Evolutionary conservation across 345 rosid genomes (phyloP).

Genomic region (Psidium friedrichsthalianum): DNA sequence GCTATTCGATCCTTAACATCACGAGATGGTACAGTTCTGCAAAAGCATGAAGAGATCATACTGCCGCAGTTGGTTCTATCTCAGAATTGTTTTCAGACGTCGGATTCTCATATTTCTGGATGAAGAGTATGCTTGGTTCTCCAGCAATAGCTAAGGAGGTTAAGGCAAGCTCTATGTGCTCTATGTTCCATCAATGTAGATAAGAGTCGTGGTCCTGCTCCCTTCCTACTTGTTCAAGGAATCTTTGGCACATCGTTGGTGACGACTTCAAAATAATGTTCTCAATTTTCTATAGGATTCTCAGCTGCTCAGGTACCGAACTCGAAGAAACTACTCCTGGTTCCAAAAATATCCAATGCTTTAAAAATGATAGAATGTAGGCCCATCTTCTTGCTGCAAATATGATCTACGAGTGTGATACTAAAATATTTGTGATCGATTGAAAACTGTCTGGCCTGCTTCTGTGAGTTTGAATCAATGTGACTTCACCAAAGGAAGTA

Average conservation of each 20-base stretch:
- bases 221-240: background rate
- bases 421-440: background rate
- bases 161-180: background rate
- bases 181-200: background rate
- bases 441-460: background rate
- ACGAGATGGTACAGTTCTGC: background rate
- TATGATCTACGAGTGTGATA: background rate
- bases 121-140: background rate
- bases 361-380: background rate
- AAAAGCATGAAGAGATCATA: background rate
- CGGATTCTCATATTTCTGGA: background rate
- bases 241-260: background rate
- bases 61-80: background rate
- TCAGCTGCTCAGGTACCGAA: background rate
- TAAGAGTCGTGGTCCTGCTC: background rate
- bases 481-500: background rate
- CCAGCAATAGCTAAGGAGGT: background rate
- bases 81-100: background rate
- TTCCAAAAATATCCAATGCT: background rate
- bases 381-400: background rate
- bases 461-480: background rate
- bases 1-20: background rate
- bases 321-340: background rate
- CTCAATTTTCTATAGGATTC: background rate
- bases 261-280: background rate